These are phyloP conservation scores for Acacia acuminata DNA, from an alignment of 306 rosid genomes.

Conservation along the genomic window DNA sequence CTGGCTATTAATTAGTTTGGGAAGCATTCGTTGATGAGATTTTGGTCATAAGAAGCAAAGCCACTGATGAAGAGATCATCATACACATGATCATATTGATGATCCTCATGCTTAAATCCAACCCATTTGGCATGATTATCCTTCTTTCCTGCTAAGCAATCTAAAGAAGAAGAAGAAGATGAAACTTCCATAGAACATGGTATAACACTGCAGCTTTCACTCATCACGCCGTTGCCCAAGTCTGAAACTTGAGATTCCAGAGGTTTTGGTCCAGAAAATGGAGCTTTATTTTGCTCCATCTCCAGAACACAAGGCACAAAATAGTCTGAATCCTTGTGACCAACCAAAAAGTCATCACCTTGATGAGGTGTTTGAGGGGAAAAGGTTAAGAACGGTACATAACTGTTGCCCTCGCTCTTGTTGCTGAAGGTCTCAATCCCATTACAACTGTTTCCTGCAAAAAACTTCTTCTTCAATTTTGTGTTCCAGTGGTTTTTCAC, in stretches of 20 bases:
- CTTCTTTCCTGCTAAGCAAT: slow-evolving; percentile 9
- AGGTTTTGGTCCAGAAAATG: slow-evolving; percentile 13
- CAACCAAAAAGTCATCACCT: slow-evolving; percentile 12
- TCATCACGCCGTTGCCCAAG: neutral
- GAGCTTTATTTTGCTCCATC: slow-evolving; percentile 15
- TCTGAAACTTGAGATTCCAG: slow-evolving; percentile 13
- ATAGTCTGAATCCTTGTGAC: neutral
- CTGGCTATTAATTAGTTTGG: neutral
- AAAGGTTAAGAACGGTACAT: slow-evolving; percentile 12
- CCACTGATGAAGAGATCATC: slow-evolving; percentile 33
- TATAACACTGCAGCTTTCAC: neutral
- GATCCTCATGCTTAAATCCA: slow-evolving; percentile 15
- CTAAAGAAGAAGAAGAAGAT: neutral
- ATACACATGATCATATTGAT: slow-evolving; percentile 20
- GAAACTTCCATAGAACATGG: slow-evolving; percentile 15
- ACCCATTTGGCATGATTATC: neutral
- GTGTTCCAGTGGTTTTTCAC: slow-evolving; percentile 44
- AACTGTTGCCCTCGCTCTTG: neutral
- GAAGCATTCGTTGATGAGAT: slow-evolving; percentile 10
- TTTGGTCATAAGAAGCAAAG: slow-evolving; percentile 28
- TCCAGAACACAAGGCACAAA: slow-evolving; percentile 3
- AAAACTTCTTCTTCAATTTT: slow-evolving; percentile 35
- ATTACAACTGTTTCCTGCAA: slow-evolving; percentile 10
- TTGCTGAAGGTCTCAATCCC: neutral
- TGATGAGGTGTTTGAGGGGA: slow-evolving; percentile 25